Percentiles rank a stretch among this genome's conserved stretches.
These are phyloP conservation scores for Kappamyces sp. DNA, from an alignment of 192 early-diverging fungal genomes.

Conservation along the genomic window DNA sequence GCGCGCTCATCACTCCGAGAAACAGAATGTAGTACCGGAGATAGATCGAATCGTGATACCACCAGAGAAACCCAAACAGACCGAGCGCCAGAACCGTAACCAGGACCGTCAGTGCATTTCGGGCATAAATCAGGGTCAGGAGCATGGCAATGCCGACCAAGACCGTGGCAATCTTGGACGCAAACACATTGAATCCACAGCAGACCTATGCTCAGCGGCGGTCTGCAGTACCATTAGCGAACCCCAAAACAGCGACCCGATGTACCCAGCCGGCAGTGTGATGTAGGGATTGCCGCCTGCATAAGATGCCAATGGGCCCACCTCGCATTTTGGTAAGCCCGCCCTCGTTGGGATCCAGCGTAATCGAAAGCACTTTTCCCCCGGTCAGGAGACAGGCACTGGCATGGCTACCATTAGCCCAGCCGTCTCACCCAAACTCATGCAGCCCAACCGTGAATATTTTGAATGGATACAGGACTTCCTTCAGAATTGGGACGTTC, in stretches of 20 bases:
- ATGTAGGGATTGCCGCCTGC: conserved; percentile 80
- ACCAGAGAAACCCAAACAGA: conserved; percentile 78
- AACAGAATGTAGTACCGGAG: conserved; percentile 91
- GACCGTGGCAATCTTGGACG: conserved; percentile 81
- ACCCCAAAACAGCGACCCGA: conserved; percentile 83
- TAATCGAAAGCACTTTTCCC: conserved; percentile 79
- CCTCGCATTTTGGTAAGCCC: conserved; percentile 76
- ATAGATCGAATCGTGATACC: conserved; percentile 62
- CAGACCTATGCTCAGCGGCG: too few relatives aligned
- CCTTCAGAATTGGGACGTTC: conserved; percentile 79
- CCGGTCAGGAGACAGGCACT: conserved; percentile 80
- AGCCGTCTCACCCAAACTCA: too few relatives aligned
- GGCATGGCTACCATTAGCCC: too few relatives aligned
- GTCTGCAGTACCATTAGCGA: conserved; percentile 85
- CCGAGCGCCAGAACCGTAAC: conserved; percentile 80
- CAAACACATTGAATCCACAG: conserved; percentile 81
- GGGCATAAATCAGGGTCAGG: conserved; percentile 78
- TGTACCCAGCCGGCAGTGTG: conserved; percentile 81
- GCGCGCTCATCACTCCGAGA: conserved; percentile 86
- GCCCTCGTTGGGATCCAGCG: conserved; percentile 88
- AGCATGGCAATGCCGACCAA: conserved; percentile 79
- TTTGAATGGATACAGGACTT: conserved; percentile 92
- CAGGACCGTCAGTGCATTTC: conserved; percentile 77
- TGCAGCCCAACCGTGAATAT: conserved; percentile 87
- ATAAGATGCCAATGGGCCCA: too few relatives aligned